A percentile compares a stretch with the other conserved stretches of the same genome.
Evolutionary conservation across 768 basidiomycete species (phyloP).

Genomic region (Lyophyllum shimeji): DNA sequence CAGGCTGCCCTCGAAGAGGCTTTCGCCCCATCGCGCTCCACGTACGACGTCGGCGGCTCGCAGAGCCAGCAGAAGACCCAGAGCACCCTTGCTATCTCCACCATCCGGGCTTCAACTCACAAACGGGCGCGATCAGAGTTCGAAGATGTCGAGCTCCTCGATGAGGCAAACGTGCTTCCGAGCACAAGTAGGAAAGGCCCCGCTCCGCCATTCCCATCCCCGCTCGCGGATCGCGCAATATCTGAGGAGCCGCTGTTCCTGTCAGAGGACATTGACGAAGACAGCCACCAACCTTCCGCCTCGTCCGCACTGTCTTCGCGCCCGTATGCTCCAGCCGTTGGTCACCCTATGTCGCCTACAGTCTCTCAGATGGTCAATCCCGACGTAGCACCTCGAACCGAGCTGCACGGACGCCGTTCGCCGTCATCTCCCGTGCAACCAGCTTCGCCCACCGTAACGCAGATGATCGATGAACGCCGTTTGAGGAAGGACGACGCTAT

Average conservation of each 20-base stretch:
- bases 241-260: not conserved
- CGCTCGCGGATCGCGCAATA: not conserved
- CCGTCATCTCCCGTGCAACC: not conserved
- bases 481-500: not conserved
- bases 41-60: conserved; percentile 52
- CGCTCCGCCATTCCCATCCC: not conserved
- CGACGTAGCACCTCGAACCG: not conserved
- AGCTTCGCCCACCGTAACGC: not conserved
- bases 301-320: not conserved
- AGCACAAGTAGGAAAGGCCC: conserved; percentile 6
- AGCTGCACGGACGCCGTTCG: not conserved
- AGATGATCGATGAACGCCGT: not conserved
- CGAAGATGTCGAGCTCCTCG: not conserved
- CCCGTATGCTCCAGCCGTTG: not conserved
- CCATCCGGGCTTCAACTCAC: not conserved
- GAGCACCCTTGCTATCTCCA: conserved; percentile 17
- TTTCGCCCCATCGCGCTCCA: conserved; percentile 73
- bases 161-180: not conserved
- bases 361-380: not conserved
- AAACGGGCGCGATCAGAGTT: conserved; percentile 7
- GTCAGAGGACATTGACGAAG: not conserved
- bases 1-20: conserved; percentile 66
- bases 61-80: conserved; percentile 20
- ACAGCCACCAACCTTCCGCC: not conserved
- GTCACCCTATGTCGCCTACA: not conserved